Percentiles rank a stretch among this genome's conserved stretches.
phyloP scores from a whole-genome alignment of 306 rosid genomes.

The Cercis canadensis region DNA sequence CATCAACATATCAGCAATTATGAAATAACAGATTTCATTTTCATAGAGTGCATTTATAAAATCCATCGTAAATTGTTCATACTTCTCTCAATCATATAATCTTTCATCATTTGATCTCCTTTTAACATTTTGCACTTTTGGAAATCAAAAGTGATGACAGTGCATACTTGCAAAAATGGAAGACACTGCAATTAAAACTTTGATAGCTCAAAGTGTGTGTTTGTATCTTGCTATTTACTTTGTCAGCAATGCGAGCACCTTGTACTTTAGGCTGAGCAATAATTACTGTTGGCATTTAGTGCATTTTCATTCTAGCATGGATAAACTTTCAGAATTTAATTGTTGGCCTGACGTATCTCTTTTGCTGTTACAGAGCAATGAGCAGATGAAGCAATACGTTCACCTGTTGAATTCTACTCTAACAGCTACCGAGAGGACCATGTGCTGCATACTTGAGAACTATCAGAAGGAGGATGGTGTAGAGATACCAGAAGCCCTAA shows the following conservation, averaged over 20 bases:
- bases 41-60: not conserved
- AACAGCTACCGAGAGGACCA: constrained; percentile 95
- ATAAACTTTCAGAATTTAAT: constrained; percentile 20
- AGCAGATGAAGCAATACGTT: constrained; percentile 78
- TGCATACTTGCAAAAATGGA: no score
- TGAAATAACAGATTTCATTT: not conserved
- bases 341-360: constrained; percentile 16
- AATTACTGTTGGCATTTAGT: constrained; percentile 6
- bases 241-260: not conserved
- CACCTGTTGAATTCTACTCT: constrained; percentile 95
- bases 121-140: constrained; percentile 1
- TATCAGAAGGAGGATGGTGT: constrained; percentile 92
- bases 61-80: not conserved
- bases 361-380: constrained; percentile 68
- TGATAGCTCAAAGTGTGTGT: not conserved
- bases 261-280: not conserved
- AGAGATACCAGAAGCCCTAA: constrained; percentile 77
- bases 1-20: not conserved
- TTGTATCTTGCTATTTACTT: constrained; percentile 2
- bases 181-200: no score
- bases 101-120: not conserved
- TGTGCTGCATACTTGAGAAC: constrained; percentile 96
- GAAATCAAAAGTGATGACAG: constrained; percentile 6
- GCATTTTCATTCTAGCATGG: not conserved
- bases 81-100: not conserved